Base-by-base conservation (phyloP, 1,284 basidiomycete genomes). In the Paramarasmius palmivorus region DNA sequence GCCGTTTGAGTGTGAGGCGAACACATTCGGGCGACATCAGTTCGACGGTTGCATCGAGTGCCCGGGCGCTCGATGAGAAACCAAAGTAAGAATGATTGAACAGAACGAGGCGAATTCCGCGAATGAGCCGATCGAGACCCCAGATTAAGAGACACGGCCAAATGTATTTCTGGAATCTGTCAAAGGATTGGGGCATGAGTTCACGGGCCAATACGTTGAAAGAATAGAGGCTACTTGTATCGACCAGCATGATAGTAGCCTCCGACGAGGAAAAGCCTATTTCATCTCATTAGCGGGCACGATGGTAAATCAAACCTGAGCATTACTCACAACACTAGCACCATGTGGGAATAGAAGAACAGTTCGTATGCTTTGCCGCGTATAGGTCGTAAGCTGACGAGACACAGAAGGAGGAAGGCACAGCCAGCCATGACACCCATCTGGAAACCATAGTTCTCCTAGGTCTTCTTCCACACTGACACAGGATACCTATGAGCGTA, bases 81-180 rank as follows among this genome's bases (percentile, higher is more conserved):
- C 61, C 68, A 56, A 73, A 72, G 65, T 70, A 75, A 23, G 65
- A 71, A 59, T 75, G 70, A 68, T 88, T 88, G 68, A 76, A 74
- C 34, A 76, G 56, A 44, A 82, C 57, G 5, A 87, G 64, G 15
- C 84, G 79, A 9, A 73, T 54, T 15, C 76, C 20, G 12, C 85
- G 80, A 51, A 85, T 59, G 36, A 78, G 53, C 23, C 86, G 79
- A 64, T 90, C 88, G 44, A 86, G 64, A 0, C 71, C 84, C 86
- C 86, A 90, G 32, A 88, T 64, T 59, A 86, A 68, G 67, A 86
- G 75, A 1, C 76, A 73, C 3, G 84, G 83, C 80, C 81, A 82
- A 25, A 81, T 61, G 57, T 77, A 79, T 8, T 36, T 49, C 23
- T 55, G 25, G 32, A 47, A 55, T 19, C 54, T 55, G 15, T 26